A percentile compares a stretch with the other conserved stretches of the same genome.
Conservation (phyloP, 768 basidiomycete species). For the Tricholoma furcatifolium region DNA sequence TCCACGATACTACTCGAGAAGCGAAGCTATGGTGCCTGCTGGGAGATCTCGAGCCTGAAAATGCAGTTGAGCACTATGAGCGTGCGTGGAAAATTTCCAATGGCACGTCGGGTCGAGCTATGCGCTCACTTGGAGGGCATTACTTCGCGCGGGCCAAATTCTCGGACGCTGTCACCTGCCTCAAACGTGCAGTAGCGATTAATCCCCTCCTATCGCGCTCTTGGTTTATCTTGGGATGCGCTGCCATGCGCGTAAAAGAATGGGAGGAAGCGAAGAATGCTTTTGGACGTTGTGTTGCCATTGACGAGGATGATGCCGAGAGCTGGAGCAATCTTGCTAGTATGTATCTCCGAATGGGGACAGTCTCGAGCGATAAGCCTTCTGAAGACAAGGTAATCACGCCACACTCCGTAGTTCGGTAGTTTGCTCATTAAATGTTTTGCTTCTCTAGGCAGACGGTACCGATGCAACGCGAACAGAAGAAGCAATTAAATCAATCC, state of each 20-base stretch:
- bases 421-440: neutral
- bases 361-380: slow-evolving; percentile 18
- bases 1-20: slow-evolving; percentile 66
- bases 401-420: slow-evolving; percentile 1
- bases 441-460: neutral
- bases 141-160: slow-evolving; percentile 72
- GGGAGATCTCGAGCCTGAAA: slow-evolving; percentile 82
- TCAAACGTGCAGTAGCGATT: slow-evolving; percentile 78
- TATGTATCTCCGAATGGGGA: slow-evolving; percentile 84
- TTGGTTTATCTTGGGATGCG: slow-evolving; percentile 98
- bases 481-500: slow-evolving; percentile 33
- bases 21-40: slow-evolving; percentile 95
- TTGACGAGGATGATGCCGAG: slow-evolving; percentile 96
- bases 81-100: slow-evolving; percentile 83
- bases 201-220: slow-evolving; percentile 85
- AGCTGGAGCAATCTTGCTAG: slow-evolving; percentile 98
- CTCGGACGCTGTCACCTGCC: slow-evolving; percentile 56
- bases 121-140: slow-evolving; percentile 87
- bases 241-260: slow-evolving; percentile 74
- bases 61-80: slow-evolving; percentile 72
- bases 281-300: slow-evolving; percentile 81
- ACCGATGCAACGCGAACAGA: neutral
- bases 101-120: slow-evolving; percentile 82
- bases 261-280: slow-evolving; percentile 85
- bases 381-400: slow-evolving; percentile 22